Evolutionary conservation across 768 basidiomycete genomes (phyloP).

Genomic region (Boletus rex-veris): DNA sequence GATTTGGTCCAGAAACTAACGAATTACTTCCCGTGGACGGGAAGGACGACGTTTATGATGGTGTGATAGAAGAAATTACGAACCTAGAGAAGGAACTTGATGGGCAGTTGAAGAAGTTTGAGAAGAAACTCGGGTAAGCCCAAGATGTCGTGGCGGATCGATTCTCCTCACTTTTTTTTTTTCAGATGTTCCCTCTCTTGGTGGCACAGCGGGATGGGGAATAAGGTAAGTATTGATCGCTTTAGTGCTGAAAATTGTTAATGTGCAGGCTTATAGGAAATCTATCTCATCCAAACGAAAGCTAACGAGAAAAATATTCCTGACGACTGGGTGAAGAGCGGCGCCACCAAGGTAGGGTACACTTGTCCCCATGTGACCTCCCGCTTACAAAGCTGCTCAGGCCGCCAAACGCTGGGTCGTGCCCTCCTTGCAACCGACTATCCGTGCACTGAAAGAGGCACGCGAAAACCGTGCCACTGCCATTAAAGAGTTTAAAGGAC

Average conservation of each 20-base stretch:
- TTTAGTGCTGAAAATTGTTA: background rate
- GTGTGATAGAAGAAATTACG: constrained; percentile 64
- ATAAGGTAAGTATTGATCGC: constrained; percentile 50
- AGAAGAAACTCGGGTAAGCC: constrained; percentile 62
- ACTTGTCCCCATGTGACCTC: background rate
- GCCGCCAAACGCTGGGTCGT: constrained; percentile 74
- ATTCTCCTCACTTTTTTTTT: constrained; percentile 26
- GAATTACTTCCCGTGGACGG: constrained; percentile 81
- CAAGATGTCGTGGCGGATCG: constrained; percentile 2
- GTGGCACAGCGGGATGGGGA: constrained; percentile 80
- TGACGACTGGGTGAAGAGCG: constrained; percentile 76
- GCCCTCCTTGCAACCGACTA: constrained; percentile 62
- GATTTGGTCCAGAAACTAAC: constrained; percentile 46
- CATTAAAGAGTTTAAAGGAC: constrained; percentile 79
- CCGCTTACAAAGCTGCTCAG: constrained; percentile 35
- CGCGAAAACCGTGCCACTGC: constrained; percentile 80
- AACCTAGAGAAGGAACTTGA: constrained; percentile 71
- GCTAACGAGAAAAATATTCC: constrained; percentile 63
- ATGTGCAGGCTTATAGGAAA: constrained; percentile 55
- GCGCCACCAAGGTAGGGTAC: constrained; percentile 68
- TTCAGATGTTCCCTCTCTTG: constrained; percentile 48
- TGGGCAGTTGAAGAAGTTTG: constrained; percentile 58
- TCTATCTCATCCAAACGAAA: constrained; percentile 81
- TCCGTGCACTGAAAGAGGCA: constrained; percentile 88
- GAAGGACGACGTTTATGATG: constrained; percentile 83